A percentile compares a stretch with the other conserved stretches of the same genome.
These are phyloP conservation scores for Funneliformis caledonium DNA, from an alignment of 371 early-diverging fungal species.

Conservation along the genomic window DNA sequence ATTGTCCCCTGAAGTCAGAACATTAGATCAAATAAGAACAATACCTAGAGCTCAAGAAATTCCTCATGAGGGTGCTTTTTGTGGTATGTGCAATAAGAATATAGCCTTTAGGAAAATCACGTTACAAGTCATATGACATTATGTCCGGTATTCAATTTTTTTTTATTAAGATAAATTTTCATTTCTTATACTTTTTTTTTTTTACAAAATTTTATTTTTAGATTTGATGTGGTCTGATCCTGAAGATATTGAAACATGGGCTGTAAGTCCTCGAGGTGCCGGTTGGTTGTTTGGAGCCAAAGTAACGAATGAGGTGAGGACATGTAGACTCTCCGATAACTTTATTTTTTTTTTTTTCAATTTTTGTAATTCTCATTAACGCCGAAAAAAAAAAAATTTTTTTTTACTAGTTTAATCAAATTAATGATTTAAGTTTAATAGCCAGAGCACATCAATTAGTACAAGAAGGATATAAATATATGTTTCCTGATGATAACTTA, in stretches of 20 bases:
- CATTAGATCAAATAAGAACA: constrained; percentile 96
- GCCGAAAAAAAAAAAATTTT: neutral
- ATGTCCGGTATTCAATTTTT: neutral
- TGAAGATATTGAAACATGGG: constrained; percentile 98
- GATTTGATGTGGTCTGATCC: constrained; percentile 99
- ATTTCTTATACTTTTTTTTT: constrained; percentile 13
- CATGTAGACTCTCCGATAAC: no score
- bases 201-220: constrained; percentile 41
- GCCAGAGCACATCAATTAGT: constrained; percentile 98
- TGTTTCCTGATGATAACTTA: constrained; percentile 94
- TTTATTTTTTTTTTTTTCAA: neutral
- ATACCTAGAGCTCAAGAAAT: constrained; percentile 98
- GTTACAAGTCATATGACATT: neutral
- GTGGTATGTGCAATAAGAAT: constrained; percentile 58
- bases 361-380: no score
- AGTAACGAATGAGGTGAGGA: constrained; percentile 87
- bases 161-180: constrained; percentile 11
- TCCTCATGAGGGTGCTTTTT: constrained; percentile 99
- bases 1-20: constrained; percentile 95
- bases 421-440: constrained; percentile 93
- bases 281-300: constrained; percentile 98
- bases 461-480: constrained; percentile 96
- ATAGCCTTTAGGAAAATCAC: no score
- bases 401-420: constrained; percentile 84
- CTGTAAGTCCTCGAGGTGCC: constrained; percentile 96